phyloP scores from a whole-genome alignment of 2,329 filamentous ascomycete species.

The Moelleriella libera region DNA sequence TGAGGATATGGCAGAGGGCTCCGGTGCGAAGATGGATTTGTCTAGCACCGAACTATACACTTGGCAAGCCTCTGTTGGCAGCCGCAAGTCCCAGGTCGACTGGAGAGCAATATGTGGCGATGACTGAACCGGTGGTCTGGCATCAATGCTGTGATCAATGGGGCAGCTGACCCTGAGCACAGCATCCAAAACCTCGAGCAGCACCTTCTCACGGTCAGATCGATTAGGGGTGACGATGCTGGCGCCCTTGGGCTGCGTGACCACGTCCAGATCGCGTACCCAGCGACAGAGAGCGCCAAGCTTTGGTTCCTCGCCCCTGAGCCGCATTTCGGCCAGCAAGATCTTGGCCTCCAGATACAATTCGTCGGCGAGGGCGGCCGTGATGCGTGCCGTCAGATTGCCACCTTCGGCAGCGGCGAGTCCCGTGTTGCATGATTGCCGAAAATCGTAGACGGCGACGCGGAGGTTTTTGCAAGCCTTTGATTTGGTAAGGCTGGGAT shows the following conservation, averaged over 20 bases:
- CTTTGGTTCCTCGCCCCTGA: slow-evolving; percentile 50
- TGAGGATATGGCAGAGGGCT: slow-evolving; percentile 13
- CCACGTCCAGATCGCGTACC: slow-evolving; percentile 57
- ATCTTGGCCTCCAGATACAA: slow-evolving; percentile 52
- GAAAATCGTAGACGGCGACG: slow-evolving; percentile 54
- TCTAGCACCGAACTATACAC: slow-evolving; percentile 46
- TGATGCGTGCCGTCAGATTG: slow-evolving; percentile 53
- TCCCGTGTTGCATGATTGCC: slow-evolving; percentile 54
- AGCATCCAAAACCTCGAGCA: slow-evolving; percentile 47
- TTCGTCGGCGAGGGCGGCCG: slow-evolving; percentile 49
- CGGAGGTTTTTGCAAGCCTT: slow-evolving; percentile 54
- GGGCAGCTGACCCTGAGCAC: slow-evolving; percentile 50
- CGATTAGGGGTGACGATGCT: slow-evolving; percentile 17
- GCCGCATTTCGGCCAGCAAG: slow-evolving; percentile 54
- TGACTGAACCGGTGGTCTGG: slow-evolving; percentile 13
- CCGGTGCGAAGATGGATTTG: slow-evolving; percentile 32
- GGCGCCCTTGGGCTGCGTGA: slow-evolving; percentile 37
- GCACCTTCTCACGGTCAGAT: slow-evolving; percentile 33
- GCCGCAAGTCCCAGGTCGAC: slow-evolving; percentile 44
- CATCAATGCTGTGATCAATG: slow-evolving; percentile 31
- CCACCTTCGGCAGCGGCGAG: slow-evolving; percentile 42
- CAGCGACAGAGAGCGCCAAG: slow-evolving; percentile 57
- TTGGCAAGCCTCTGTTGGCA: slow-evolving; percentile 22
- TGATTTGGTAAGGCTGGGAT: slow-evolving; percentile 51
- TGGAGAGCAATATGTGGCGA: slow-evolving; percentile 42